Evolutionary conservation across 768 basidiomycete species (phyloP), one percentile per base, ranked within the genome.

Genomic region (Xanthoconium stramineum): DNA sequence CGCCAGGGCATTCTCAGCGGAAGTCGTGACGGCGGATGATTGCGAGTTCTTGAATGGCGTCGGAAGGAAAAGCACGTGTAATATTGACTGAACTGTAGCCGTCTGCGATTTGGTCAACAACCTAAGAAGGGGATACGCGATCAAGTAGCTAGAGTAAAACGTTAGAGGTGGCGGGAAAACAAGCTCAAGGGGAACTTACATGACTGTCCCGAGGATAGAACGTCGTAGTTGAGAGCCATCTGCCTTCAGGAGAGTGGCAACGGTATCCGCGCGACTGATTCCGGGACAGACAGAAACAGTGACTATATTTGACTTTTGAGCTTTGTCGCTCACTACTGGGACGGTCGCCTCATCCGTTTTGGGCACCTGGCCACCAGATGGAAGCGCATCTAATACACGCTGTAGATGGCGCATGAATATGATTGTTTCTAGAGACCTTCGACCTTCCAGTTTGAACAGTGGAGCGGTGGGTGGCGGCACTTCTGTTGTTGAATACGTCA

Each of bases 41-140:
- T 70, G 71, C 5, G 78, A 65, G 39, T 78, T 73, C 69, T 89
- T 90, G 74, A 89, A 85, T 3, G 89, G 88, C 4, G 87, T 89
- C 1, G 90, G 90, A 15, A 92, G 79, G 69, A 90, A 94, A 14
- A 96, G 80, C 0, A 80, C 86, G 58, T 93, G 93, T 4, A 94
- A 71, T n/a, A 94, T 75, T 3, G 84, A 80, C 66, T 96, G 90
- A n/a, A 89, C 74, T 0, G 86, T 74, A 9, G 82, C 74, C 3
- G 59, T 66, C 1, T 90, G 80, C 0, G 86, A 83, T 63, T 94
- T 94, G 6, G 85, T 82, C 61, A 89, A 68, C 42, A 94, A 61
- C 28, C 84, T 75, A 17, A 92, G 72, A 6, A 92, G 42, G 0
- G 91, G 91, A 55, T 85, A 84, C 8, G 85, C 62, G 6, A 86